Conservation (phyloP, 805 yeast species). For the Soucietia sequanensis region DNA sequence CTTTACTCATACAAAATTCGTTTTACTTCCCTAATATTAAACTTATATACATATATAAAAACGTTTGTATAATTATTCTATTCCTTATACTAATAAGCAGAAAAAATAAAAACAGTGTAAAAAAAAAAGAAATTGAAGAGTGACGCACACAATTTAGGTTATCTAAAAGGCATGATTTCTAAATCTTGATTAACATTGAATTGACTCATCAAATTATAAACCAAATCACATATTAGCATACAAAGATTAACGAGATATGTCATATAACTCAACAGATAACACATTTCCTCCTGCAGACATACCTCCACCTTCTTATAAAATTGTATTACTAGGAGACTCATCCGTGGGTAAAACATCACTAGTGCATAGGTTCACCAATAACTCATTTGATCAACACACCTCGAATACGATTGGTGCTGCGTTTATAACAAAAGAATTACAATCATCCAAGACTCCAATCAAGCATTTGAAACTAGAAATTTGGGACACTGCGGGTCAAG, state of each 20-base stretch:
- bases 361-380: slow-evolving; percentile 72
- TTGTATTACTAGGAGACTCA: slow-evolving; percentile 52
- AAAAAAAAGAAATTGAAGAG: no score
- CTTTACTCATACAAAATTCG: no score
- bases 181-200: no score
- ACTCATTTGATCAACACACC: slow-evolving; percentile 71
- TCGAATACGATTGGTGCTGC: slow-evolving; percentile 99
- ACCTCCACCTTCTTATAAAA: slow-evolving; percentile 30
- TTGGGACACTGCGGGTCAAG: slow-evolving; percentile 96
- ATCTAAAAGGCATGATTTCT: no score
- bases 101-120: no score
- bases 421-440: slow-evolving; percentile 71
- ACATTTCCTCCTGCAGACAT: background rate
- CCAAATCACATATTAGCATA: no score
- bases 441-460: slow-evolving; percentile 21
- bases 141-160: no score
- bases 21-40: no score
- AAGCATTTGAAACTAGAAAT: slow-evolving; percentile 63
- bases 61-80: no score
- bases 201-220: no score
- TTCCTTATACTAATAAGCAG: no score
- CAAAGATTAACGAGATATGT: background rate
- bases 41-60: no score
- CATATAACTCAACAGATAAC: background rate
- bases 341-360: slow-evolving; percentile 71